Percentiles rank a stretch among this genome's conserved stretches.
phyloP scores from a whole-genome alignment of 2,329 filamentous ascomycete genomes.

The Stagonosporopsis vannaccii region DNA sequence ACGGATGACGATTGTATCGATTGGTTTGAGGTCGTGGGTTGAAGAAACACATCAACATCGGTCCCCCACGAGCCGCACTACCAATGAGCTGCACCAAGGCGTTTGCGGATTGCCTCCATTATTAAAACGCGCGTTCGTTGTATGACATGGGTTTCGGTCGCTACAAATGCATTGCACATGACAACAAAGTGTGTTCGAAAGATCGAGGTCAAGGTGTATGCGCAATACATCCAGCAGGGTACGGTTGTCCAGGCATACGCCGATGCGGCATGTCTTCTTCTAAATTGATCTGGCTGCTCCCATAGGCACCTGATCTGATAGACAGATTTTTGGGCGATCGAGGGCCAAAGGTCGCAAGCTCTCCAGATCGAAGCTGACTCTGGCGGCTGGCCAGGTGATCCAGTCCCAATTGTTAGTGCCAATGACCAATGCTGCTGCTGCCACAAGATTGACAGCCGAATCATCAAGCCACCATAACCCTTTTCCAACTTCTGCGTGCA shows the following conservation, averaged over 20 bases:
- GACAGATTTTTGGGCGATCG: background rate
- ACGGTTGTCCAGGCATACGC: background rate
- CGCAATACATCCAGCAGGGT: background rate
- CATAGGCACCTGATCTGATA: background rate
- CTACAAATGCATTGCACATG: background rate
- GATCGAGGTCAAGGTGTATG: background rate
- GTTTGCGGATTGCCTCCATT: background rate
- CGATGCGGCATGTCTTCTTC: background rate
- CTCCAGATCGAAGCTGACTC: constrained; percentile 28
- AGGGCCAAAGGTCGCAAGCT: constrained; percentile 10
- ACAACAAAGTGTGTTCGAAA: too few species aligned
- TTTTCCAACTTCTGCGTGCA: constrained; percentile 21
- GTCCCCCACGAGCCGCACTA: background rate
- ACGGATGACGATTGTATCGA: background rate
- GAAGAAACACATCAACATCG: background rate
- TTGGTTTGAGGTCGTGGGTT: background rate
- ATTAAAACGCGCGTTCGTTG: background rate
- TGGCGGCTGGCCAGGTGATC: constrained; percentile 34
- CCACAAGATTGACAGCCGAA: constrained; percentile 26
- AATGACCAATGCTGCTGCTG: constrained; percentile 33
- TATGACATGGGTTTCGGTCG: background rate
- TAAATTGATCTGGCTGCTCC: background rate
- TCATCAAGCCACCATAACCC: constrained; percentile 33
- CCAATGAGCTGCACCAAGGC: background rate
- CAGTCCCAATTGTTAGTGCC: constrained; percentile 32